Base-by-base conservation (phyloP, 1,139 yeast species). In the Zhuliangozyma blackwelliae region DNA sequence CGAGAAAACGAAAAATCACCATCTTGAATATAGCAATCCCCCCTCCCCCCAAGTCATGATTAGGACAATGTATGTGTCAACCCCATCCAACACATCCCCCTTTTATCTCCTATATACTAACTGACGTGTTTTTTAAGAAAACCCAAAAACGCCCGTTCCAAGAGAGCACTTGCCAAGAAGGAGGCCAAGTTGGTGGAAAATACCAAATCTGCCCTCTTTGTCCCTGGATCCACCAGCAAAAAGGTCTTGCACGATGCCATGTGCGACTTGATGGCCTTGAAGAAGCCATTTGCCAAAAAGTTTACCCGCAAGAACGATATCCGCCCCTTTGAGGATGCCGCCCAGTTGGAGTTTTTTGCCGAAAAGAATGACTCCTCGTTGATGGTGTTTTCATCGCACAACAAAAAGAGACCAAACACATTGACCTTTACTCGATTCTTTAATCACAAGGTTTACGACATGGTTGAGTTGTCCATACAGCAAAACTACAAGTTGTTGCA, bases 71-170 rank as follows among this genome's bases (percentile, higher is more conserved):
- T 82, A 84, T 47, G 65, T 61, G 43, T 25, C 10, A 7, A 25
- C 5, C 28, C 9, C 8, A 13, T 12, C 7, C 19, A 10, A 26
- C 13, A 10, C n/a, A n/a, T n/a, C n/a, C n/a, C n/a, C n/a, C n/a
- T n/a, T n/a, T n/a, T n/a, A n/a, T n/a, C n/a, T n/a, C n/a, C n/a
- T n/a, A n/a, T n/a, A 13, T 23, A 37, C 34, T 32, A 35, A 30
- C 25, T 9, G 16, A 16, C 16, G 3, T 16, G 16, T 16, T 16
- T 12, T 33, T n/a, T n/a, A n/a, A 48, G 64, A 30, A 71, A 70
- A 48, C 97, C 99, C 33, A 90, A 89, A 66, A 92, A 84, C 57
- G 97, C 97, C 40, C 88, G 98, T 57, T 79, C 97, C 39, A 94
- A 94, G 69, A 80, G 99, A 61, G 97, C 96, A 10, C 61, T 90